These are phyloP conservation scores for Pelargonium cotyledonis DNA, from an alignment of 441 rosid species.

Conservation along the genomic window DNA sequence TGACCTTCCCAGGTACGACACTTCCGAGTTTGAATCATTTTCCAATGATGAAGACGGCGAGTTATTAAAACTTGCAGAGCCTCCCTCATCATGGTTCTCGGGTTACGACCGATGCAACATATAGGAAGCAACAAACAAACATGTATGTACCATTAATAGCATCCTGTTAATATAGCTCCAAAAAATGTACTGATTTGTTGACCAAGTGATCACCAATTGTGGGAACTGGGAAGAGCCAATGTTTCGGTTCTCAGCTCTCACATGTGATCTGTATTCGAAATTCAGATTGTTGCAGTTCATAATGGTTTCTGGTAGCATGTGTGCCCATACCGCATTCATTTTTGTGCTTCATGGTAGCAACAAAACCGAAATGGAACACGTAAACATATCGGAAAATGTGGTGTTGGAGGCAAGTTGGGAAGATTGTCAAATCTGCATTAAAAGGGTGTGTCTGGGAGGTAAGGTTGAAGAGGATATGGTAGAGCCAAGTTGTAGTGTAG, in stretches of 20 bases:
- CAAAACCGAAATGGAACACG: not conserved
- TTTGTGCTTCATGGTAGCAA: not conserved
- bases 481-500: not conserved
- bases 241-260: conserved; percentile 26
- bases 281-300: conserved; percentile 24
- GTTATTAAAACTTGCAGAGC: conserved; percentile 51
- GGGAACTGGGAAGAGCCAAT: conserved; percentile 31
- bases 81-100: conserved; percentile 77
- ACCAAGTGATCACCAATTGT: conserved; percentile 20
- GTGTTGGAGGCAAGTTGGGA: not conserved
- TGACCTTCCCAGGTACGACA: conserved; percentile 41
- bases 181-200: conserved; percentile 16
- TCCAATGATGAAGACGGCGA: conserved; percentile 42
- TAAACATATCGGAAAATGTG: too few relatives aligned
- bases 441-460: not conserved
- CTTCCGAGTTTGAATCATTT: conserved; percentile 59
- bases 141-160: conserved; percentile 27
- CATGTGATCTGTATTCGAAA: conserved; percentile 20
- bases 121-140: conserved; percentile 26
- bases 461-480: not conserved
- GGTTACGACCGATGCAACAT: conserved; percentile 96
- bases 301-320: conserved; percentile 29
- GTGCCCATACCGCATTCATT: too few relatives aligned
- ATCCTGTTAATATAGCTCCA: conserved; percentile 26
- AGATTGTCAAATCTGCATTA: conserved; percentile 2